Base-by-base conservation (phyloP, 2,329 filamentous ascomycete genomes). In the Zymoseptoria tritici region DNA sequence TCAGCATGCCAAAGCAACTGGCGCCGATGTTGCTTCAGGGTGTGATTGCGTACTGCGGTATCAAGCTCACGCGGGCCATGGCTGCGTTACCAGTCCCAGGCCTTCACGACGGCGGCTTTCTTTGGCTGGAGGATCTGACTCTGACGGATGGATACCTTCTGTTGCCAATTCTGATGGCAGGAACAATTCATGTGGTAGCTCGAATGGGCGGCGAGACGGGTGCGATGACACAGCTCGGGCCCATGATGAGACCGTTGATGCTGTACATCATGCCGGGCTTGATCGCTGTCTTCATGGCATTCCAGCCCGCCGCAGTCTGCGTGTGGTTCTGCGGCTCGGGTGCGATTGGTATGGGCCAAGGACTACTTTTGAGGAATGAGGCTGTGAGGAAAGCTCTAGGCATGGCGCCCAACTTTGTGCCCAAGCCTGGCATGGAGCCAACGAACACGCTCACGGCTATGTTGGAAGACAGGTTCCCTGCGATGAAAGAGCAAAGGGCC, bases 111-210 rank as follows among this genome's bases (percentile, higher is more conserved):
- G 89, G 89, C 31, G 87, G 89, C 2, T 76, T 86, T 42, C 76
- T 86, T 49, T 99, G 94, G 94, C 83, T 97, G 66, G 76, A 78
- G 1, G 89, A 97, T 73, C 75, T 99, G 63, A 87, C 90, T 0
- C 71, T 85, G 21, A 74, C 83, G 1, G 94, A 99, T 74, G 93
- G 94, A 0, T 87, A 81, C 68, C 93, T 84, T 67, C 73, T 94
- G 49, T 77, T 97, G 31, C 94, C 94, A 11, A 49, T 67, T 9
- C 20, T 71, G 52, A 74, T 74, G 71, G 72, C 68, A 2, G 68
- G 54, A 13, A 60, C 66, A 4, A 61, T 74, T n/a, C 72, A 74
- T 59, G 8, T 67, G 7, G 52, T 69, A 24, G 60, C 64, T 8
- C 68, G 82, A 73, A 64, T 71, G 57, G 81, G 81, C 59, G 80